Evolutionary conservation across 495 filamentous ascomycete genomes (phyloP), one percentile per base, ranked within the genome.

Genomic region (Trichoderma asperelloides): DNA sequence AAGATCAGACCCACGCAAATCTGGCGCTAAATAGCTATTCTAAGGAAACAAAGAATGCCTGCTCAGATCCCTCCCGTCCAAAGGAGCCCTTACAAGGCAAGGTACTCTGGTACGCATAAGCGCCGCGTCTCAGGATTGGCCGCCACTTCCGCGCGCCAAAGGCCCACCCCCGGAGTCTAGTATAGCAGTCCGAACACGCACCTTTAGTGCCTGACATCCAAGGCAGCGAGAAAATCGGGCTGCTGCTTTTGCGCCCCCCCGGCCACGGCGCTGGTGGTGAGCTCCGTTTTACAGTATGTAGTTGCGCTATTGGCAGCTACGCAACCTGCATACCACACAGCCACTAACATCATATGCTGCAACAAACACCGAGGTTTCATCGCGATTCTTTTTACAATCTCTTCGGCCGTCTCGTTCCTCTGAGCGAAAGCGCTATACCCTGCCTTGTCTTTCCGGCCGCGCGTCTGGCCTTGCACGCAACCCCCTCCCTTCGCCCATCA

Each of bases 401-500:
- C 2, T 47, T 47, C 43, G n/a, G 4, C 16, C 43, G 41, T 45
- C 4, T 45, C 18, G 41, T 18, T 45, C 41, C 41, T 18, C 1
- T 45, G 41, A 45, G 41, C 13, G 41, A 45, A 45, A 16, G 12
- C 41, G 41, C 41, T 45, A 15, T 3, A 45, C 18, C 12, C 41
- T 45, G 18, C 47, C 16, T 51, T 13, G 49, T 55, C 49, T 55
- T n/a, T 55, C 8, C 13, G 23, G 21, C 16, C 55, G 55, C 55
- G 55, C 27, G 11, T 21, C 16, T 9, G 15, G 9, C 6, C 55
- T 28, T n/a, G 51, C 51, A 12, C 51, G 7, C 49, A 45, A 3
- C 30, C 11, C 43, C 43, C 1, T 13, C 43, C 43, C 2, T 47
- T 47, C 11, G 23, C 47, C 33, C 84, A 89, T 71, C 71, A 96